A percentile compares a stretch with the other conserved stretches of the same genome.
Conservation (phyloP, 2,329 filamentous ascomycete genomes). For the Cladosporium colombiae region DNA sequence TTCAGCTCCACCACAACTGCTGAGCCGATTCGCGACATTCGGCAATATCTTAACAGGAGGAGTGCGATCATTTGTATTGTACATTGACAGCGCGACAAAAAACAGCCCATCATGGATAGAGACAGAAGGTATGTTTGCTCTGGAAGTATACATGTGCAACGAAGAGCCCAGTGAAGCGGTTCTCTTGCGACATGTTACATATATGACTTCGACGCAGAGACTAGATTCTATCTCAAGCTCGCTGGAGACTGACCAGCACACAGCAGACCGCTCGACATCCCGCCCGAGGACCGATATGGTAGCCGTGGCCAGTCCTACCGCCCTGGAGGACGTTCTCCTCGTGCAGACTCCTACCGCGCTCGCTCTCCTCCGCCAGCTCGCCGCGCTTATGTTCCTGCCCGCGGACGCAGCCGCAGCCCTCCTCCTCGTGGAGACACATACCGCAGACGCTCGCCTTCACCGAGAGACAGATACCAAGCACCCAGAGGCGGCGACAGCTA, state of each 20-base stretch:
- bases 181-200: neutral
- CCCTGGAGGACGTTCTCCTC: conserved; percentile 30
- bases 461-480: conserved; percentile 30
- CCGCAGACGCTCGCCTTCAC: conserved; percentile 36
- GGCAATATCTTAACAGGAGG: neutral
- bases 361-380: conserved; percentile 47
- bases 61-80: neutral
- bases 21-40: conserved; percentile 3
- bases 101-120: conserved; percentile 35
- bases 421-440: conserved; percentile 29
- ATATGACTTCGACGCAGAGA: neutral
- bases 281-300: conserved; percentile 38
- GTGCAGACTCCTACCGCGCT: conserved; percentile 23
- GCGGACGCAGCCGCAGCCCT: conserved; percentile 20
- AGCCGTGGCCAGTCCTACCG: conserved; percentile 42
- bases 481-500: conserved; percentile 38
- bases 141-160: neutral
- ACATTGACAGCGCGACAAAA: neutral
- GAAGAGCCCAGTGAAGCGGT: neutral
- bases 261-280: conserved; percentile 30
- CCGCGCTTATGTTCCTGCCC: conserved; percentile 38
- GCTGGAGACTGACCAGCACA: neutral
- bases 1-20: neutral
- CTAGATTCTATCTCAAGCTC: neutral
- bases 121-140: conserved; percentile 45